Base-by-base conservation (phyloP, 192 early-diverging fungal species). In the Chytriomyces sp. region DNA sequence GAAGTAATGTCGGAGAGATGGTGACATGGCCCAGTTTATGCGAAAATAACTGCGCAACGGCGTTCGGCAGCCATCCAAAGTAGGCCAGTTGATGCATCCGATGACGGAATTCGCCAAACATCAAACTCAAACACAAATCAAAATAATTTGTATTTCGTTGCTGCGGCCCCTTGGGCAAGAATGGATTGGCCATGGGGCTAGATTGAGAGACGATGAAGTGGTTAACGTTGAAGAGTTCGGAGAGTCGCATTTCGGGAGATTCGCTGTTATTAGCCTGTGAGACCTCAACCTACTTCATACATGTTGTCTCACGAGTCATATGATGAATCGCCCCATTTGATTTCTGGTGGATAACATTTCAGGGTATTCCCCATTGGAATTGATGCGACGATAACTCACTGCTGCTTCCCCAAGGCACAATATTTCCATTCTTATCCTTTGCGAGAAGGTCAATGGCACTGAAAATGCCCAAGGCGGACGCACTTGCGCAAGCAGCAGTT, bases 171-270 rank as follows among this genome's bases (percentile, higher is more conserved):
- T 80, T 79, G n/a, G 84, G 70, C 62, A 89, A 78, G 54, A 94
- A 88, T 17, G 89, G 91, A 19, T 88, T 86, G 40, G 89, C 83
- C 68, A 86, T 84, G 2, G 89, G 85, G 54, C 83, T 89, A 12
- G 92, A 91, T 77, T 93, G 88, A 1, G 91, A 93, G 2, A 93
- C 82, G 57, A 94, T 93, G 70, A 91, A 90, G 61, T 94, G 91
- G 72, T 94, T 94, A 19, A 92, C 91, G 64, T 94, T 93, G 63
- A 94, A 93, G 12, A 92, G 78, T 71, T 92, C 91, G 0, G 90
- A 84, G 26, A 93, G 76, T 52, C 89, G 78, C n/a, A 76, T 66
- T 33, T 91, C 72, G 25, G 40, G 89, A 4, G 89, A 82, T 55
- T 92, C 89, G 72, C 87, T 78, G 64, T 68, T 6, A 73, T 12